Evolutionary conservation across 306 rosid genomes (phyloP), one percentile per base, ranked within the genome.

Genomic region (Datisca glomerata): DNA sequence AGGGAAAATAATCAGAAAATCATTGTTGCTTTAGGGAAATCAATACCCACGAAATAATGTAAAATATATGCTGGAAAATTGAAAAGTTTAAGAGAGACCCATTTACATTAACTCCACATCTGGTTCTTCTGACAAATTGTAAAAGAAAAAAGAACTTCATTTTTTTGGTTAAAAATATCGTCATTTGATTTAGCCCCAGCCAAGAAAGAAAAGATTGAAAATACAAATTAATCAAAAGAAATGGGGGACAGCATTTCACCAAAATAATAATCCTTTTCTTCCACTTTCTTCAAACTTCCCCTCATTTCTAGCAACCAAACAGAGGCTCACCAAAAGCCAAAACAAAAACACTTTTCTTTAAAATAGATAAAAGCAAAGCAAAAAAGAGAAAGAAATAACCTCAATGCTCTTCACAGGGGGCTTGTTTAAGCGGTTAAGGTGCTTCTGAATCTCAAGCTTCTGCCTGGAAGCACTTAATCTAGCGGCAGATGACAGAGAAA

Each of bases 381-480:
- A 19, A 49, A 20, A 23, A 11, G 4, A 34, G 13, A 9, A 57
- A 20, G 34, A 58, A n/a, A n/a, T n/a, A n/a, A 91, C 94, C 96
- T 85, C 51, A 53, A 91, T 85, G 78, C 69, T 75, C 49, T 85
- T 78, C 4, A 75, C 67, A 57, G 96, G 55, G 29, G 86, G 78
- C 51, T 91, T 91, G 72, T 91, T 91, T 60, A 91, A 61, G 21
- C 94, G 96, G 43, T 72, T 61, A 71, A 91, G 80, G 53, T 80
- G 99, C 67, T 69, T 85, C 47, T 51, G 69, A 21, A 85, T 70
- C 47, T 91, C 96, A 55, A 91, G 73, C 47, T 66, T 78, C 69
- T 85, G 96, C 51, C 76, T 68, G 17, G 92, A 68, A 49, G 45
- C 66, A 57, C 73, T 56, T 23, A 73, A 56, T 54, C 99, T 74